Base-by-base conservation (phyloP, 306 rosid species). In the Dalbergia cochinchinensis region DNA sequence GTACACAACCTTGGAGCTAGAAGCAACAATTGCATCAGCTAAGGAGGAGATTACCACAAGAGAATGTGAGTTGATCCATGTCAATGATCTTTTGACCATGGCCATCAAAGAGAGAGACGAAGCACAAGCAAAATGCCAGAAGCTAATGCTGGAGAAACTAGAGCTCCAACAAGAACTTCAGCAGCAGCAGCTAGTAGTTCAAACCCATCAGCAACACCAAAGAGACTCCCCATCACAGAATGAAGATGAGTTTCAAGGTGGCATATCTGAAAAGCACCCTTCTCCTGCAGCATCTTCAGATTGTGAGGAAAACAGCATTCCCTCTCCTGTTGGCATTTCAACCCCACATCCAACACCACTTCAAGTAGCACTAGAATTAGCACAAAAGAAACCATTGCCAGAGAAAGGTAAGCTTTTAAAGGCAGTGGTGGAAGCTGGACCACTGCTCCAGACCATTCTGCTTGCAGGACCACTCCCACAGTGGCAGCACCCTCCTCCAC, bases 401-500 rank as follows among this genome's bases (percentile, higher is more conserved):
- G 94, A 90, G 77, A 94, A 90, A 81, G 98, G 98, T 64, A 92
- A 85, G 86, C 83, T 94, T 10, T 76, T 94, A 37, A 87, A 88
- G 76, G 98, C 98, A 42, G 94, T 94, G 82, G 87, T 89, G 2
- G 98, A 94, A 75, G 98, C 98, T 7, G 98, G 98, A 20, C 98
- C 98, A 7, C 86, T 94, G 61, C 83, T 94, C 41, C 95, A 91
- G 54, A 90, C 85, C 8, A 94, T 94, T 69, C 90, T 94, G 7
- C 83, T 94, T 26, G 98, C 98, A 6, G 98, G 98, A 66, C 92
- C 97, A 2, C 88, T 94, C 12, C 98, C 97, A 26, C 95, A 86
- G 48, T 94, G 98, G 98, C 94, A 94, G 65, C 96, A 94, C 74
- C 98, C 97, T 2, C 98, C 98, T 54, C 98, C 97, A 64, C 90